Evolutionary conservation across 2,329 filamentous ascomycete species (phyloP), one percentile per base, ranked within the genome.

Genomic region (Alternaria sp.): DNA sequence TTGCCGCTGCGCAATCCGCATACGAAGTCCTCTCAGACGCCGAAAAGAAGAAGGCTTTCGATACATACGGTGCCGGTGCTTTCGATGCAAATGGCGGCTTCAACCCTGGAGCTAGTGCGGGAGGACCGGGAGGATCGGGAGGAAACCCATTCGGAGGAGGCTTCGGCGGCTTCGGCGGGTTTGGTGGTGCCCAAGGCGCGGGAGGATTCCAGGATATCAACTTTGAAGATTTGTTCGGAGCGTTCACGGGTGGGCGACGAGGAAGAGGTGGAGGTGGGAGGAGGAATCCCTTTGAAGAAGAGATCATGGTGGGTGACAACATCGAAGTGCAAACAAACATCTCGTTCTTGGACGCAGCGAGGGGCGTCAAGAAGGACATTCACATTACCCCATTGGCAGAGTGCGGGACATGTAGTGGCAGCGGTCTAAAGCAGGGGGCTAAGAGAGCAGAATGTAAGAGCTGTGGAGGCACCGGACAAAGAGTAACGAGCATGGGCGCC

Each of bases 281-380:
- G 68, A 83, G 85, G 36, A 88, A 85, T 54, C 89, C 90, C 10
- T 95, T 95, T 73, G 86, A 92, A 70, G 90, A 96, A 75, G 84
- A 89, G 68, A 87, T 96, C 21, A 76, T 96, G 67, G 90, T 97
- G n/a, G 95, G 95, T 60, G 93, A 98, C 64, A 93, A 96, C 76
- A 97, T 99, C 71, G 94, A 98, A 77, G 90, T 97, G 24, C 92
- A 97, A 78, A 88, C 92, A 49, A 95, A 87, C 75, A 94, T 99
- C 68, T 93, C 90, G 0, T 99, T 99, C 78, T 91, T 95, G 88
- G 95, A 99, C 74, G 92, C 95, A 6, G 95, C 95, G 9, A 97
- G 96, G 79, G 95, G 95, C 34, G 89, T 90, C 7, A 88, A 83
- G 72, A 96, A 97, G 80, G 90, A 93, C n/a, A 91, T 99, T 58